Conservation (phyloP, 2,329 filamentous ascomycete species). For the Emericellopsis atlantica region DNA sequence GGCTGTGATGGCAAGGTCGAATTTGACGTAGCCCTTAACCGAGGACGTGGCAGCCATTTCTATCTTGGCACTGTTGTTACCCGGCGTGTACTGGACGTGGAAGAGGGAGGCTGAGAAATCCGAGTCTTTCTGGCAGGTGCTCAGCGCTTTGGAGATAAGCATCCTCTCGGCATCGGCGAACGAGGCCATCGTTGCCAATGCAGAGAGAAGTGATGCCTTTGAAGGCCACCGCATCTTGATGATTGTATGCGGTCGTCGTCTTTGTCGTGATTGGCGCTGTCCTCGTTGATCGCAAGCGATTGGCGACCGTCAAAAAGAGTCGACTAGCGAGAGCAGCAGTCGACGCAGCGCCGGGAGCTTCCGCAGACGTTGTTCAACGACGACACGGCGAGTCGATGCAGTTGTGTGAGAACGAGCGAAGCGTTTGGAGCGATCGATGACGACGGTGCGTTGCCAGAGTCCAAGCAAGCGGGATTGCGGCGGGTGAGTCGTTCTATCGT, state of each 20-base stretch:
- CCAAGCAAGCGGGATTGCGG: neutral
- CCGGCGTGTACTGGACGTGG: slow-evolving; percentile 68
- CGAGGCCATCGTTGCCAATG: slow-evolving; percentile 27
- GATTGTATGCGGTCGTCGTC: neutral
- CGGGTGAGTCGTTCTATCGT: neutral
- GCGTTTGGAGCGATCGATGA: too few species aligned
- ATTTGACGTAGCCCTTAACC: slow-evolving; percentile 69
- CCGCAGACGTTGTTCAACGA: neutral
- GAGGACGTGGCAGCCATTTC: slow-evolving; percentile 71
- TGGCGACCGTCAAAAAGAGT: neutral
- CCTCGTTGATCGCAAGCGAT: neutral
- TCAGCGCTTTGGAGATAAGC: slow-evolving; percentile 73
- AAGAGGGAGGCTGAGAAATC: slow-evolving; percentile 82
- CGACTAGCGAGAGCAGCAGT: neutral
- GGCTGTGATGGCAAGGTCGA: slow-evolving; percentile 63
- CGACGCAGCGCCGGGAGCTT: neutral
- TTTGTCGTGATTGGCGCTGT: neutral
- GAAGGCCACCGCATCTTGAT: slow-evolving; percentile 33
- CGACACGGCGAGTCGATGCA: neutral
- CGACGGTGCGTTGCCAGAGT: too few species aligned
- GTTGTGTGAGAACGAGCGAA: too few species aligned
- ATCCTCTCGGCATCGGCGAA: slow-evolving; percentile 47
- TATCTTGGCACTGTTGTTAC: slow-evolving; percentile 60
- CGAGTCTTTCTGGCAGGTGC: slow-evolving; percentile 72
- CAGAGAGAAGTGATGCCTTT: slow-evolving; percentile 30